Evolutionary conservation across 805 yeast genomes (phyloP).

Genomic region (Saturnispora dispora): DNA sequence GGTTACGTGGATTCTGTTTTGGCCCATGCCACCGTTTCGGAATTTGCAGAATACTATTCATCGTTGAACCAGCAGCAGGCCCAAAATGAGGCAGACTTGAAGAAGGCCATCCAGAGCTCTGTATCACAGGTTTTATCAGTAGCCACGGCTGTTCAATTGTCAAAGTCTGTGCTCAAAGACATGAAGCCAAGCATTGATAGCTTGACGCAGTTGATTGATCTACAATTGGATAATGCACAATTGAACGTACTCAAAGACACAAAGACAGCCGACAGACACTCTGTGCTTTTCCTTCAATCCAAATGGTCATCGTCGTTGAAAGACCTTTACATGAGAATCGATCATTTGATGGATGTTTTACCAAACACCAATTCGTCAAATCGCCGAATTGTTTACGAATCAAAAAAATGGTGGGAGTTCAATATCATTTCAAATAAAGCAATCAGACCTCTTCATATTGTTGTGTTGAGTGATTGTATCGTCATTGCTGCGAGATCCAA

Average conservation of each 20-base stretch:
- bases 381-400: conserved; percentile 69
- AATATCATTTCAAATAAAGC: conserved; percentile 82
- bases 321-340: conserved; percentile 69
- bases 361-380: conserved; percentile 46
- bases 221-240: conserved; percentile 26
- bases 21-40: conserved; percentile 4
- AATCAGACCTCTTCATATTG: conserved; percentile 63
- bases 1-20: conserved; percentile 2
- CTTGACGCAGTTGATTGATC: conserved; percentile 48
- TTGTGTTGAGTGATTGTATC: conserved; percentile 67
- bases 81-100: conserved; percentile 47
- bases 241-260: conserved; percentile 7
- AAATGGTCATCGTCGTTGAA: conserved; percentile 73
- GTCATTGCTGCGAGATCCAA: conserved; percentile 50
- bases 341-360: conserved; percentile 78
- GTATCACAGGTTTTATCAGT: conserved; percentile 53
- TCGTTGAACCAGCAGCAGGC: conserved; percentile 6
- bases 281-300: conserved; percentile 63
- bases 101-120: conserved; percentile 50
- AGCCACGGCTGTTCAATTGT: conserved; percentile 49
- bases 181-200: conserved; percentile 54
- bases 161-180: conserved; percentile 52
- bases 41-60: conserved; percentile 5
- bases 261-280: conserved; percentile 45
- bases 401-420: conserved; percentile 79